Percentiles rank a stretch among this genome's conserved stretches.
Conservation (phyloP, 2,329 filamentous ascomycete genomes). For the Fusarium redolens region DNA sequence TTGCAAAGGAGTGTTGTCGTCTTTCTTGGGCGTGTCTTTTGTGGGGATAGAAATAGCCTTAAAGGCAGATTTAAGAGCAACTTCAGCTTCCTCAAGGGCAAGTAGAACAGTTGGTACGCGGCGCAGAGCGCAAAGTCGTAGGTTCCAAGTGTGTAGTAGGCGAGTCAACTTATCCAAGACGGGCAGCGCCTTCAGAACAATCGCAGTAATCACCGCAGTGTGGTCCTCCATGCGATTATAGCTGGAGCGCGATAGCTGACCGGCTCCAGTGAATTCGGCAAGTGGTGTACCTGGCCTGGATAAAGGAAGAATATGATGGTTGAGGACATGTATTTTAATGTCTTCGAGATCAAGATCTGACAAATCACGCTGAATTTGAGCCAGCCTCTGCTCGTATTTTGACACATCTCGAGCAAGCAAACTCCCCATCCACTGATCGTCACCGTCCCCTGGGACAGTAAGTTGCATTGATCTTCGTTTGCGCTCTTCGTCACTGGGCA, state of each 20-base stretch:
- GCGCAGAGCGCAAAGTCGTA: slow-evolving; percentile 79
- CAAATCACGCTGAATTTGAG: slow-evolving; percentile 77
- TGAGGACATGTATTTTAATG: slow-evolving; percentile 87
- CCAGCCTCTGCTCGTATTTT: slow-evolving; percentile 77
- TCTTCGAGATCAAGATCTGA: slow-evolving; percentile 82
- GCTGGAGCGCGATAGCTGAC: slow-evolving; percentile 60
- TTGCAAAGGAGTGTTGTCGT: slow-evolving; percentile 26
- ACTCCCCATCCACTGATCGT: slow-evolving; percentile 72
- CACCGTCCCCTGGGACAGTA: slow-evolving; percentile 36
- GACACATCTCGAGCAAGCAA: slow-evolving; percentile 72
- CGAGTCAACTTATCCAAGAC: slow-evolving; percentile 78
- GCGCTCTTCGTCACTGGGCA: slow-evolving; percentile 55
- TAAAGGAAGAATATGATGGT: slow-evolving; percentile 76
- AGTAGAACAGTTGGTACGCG: slow-evolving; percentile 76
- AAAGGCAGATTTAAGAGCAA: slow-evolving; percentile 75
- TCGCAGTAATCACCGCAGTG: slow-evolving; percentile 89
- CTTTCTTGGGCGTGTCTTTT: slow-evolving; percentile 32
- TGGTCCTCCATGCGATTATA: slow-evolving; percentile 87
- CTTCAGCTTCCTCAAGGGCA: slow-evolving; percentile 74
- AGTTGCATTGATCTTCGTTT: slow-evolving; percentile 51
- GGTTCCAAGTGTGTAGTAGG: slow-evolving; percentile 81
- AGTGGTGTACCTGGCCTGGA: slow-evolving; percentile 53
- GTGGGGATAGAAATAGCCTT: slow-evolving; percentile 61
- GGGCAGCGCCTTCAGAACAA: slow-evolving; percentile 88
- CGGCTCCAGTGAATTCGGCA: slow-evolving; percentile 45